Conservation (phyloP, 1,284 basidiomycete genomes). For the Trichosporon ovoides region DNA sequence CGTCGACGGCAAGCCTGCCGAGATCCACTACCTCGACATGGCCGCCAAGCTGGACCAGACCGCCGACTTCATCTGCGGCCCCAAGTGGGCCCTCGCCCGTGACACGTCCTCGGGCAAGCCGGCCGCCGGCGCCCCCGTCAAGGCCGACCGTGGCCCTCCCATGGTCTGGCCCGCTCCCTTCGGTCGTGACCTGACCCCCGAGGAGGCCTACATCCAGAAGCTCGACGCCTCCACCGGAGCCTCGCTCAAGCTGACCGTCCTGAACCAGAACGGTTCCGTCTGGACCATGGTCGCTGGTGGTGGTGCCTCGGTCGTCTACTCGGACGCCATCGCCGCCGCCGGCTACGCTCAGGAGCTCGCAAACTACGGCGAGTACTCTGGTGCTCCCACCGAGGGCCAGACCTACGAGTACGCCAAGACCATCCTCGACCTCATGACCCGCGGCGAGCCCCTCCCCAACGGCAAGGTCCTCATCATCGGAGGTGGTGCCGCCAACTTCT, state of each 20-base stretch:
- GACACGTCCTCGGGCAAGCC: conserved; percentile 63
- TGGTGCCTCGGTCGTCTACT: conserved; percentile 52
- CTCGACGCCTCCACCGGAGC: conserved; percentile 95
- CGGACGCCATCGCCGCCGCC: conserved; percentile 93
- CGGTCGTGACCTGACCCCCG: conserved; percentile 95
- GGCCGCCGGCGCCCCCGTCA: conserved; percentile 54
- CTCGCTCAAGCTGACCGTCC: conserved; percentile 93
- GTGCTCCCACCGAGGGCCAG: conserved; percentile 95
- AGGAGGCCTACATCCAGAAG: conserved; percentile 97
- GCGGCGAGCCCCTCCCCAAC: conserved; percentile 70
- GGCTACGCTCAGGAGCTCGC: conserved; percentile 96
- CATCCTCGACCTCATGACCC: conserved; percentile 94
- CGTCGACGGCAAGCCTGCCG: conserved; percentile 64
- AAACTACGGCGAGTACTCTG: conserved; percentile 99
- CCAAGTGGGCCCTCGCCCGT: conserved; percentile 97
- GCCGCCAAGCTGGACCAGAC: conserved; percentile 97
- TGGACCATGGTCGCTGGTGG: conserved; percentile 99
- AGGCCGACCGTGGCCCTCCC: conserved; percentile 89
- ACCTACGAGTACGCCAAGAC: conserved; percentile 99
- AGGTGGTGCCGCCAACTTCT: conserved; percentile 98
- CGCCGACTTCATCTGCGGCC: conserved; percentile 95
- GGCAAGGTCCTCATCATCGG: conserved; percentile 99
- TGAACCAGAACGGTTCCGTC: conserved; percentile 89
- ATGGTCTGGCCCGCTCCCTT: conserved; percentile 98
- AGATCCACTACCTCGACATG: conserved; percentile 97